Conservation (phyloP, 192 early-diverging fungal genomes). For the Entomortierella parvispora region DNA sequence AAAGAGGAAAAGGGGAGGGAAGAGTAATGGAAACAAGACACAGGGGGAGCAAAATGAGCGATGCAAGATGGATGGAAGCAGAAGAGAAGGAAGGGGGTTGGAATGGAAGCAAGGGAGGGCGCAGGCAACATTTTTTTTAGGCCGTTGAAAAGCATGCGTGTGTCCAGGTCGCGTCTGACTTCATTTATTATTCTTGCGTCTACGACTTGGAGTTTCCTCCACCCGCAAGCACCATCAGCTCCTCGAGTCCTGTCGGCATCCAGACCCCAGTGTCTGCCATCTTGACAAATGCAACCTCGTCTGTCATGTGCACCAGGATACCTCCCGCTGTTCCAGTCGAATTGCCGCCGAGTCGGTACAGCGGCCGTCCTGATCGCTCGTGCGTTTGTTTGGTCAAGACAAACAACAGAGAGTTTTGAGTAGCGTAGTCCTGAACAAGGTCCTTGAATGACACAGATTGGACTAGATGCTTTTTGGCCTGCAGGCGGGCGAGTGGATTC, state of each 20-base stretch:
- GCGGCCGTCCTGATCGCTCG: constrained; percentile 60
- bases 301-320: constrained; percentile 67
- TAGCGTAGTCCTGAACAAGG: constrained; percentile 65
- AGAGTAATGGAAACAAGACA: no score
- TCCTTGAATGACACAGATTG: constrained; percentile 63
- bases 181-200: not conserved
- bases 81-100: not conserved
- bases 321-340: constrained; percentile 56
- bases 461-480: constrained; percentile 39
- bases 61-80: not conserved
- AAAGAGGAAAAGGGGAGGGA: no score
- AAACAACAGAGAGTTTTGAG: constrained; percentile 63
- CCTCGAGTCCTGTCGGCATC: constrained; percentile 66
- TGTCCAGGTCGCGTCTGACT: no score
- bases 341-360: constrained; percentile 65
- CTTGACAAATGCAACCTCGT: constrained; percentile 70
- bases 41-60: not conserved
- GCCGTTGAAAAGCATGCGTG: no score
- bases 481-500: constrained; percentile 35
- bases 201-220: constrained; percentile 20
- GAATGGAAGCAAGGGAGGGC: not conserved
- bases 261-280: constrained; percentile 58
- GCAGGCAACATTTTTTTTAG: constrained; percentile 1
- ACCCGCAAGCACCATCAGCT: constrained; percentile 54
- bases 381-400: constrained; percentile 63